Evolutionary conservation across 305 asterid genomes (phyloP), one percentile per base, ranked within the genome.

Genomic region (Euphrasia arctica): DNA sequence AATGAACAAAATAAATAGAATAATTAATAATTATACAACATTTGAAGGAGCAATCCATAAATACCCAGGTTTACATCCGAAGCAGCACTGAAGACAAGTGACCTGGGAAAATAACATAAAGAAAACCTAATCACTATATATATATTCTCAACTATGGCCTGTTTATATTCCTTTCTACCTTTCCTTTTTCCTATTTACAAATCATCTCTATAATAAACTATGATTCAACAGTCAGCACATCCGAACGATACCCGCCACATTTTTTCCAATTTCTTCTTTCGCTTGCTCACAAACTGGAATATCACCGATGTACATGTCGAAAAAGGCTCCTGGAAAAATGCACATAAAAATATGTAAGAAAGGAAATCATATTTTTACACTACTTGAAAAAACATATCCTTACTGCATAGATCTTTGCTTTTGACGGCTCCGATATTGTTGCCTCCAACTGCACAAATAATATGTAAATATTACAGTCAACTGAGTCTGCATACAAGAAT

Each of bases 321-420:
- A 94, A 65, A 94, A 91, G 3, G 99, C 98, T 81, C 98, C 99
- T 94, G 12, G 34, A 54, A 0, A 25, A 12, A 18, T 54, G 4
- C 9, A 18, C 13, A 54, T 18, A 54, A 3, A 54, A 22, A 18
- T 31, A 54, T 15, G 11, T 18, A 5, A 3, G 3, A 51, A 51
- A 31, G n/a, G 14, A 49, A 34, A 34, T 34, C 41, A 34, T 34
- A 4, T 4, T 34, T 4, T 34, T 34, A 34, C 41, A 34, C 1
- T 11, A 45, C 2, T 4, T n/a, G 4, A 9, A 10, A 54, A 25
- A 54, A 54, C 34, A 7, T 3, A 6, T 58, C 80, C 99, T 93
- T 86, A 90, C 99, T 87, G 80, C 99, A 94, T 51, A 94, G 72
- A 70, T 94, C 99, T 82, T 83, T 94, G 92, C 98, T 94, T 63